These are phyloP conservation scores for Omphalea diandra DNA, from an alignment of 441 rosid genomes.

Conservation along the genomic window DNA sequence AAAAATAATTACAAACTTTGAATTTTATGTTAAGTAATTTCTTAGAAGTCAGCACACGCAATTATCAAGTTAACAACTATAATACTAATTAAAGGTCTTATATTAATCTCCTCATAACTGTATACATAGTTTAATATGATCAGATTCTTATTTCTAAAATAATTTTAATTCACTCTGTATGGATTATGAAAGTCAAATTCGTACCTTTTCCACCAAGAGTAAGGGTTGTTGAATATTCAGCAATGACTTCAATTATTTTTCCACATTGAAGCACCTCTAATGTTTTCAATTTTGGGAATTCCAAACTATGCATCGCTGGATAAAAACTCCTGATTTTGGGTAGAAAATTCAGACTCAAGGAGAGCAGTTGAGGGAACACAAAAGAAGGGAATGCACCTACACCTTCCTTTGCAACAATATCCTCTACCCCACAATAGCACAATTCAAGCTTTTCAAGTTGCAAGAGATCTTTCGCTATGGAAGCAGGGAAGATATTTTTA, in stretches of 20 bases:
- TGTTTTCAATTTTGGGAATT: neutral
- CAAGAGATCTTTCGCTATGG: conserved; percentile 17
- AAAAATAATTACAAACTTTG: too few relatives aligned
- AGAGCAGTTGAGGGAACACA: conserved; percentile 5
- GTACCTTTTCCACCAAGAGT: neutral
- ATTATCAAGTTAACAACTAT: too few relatives aligned
- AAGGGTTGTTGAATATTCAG: neutral
- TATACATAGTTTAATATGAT: too few relatives aligned
- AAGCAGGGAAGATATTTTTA: conserved; percentile 28
- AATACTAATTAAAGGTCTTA: too few relatives aligned
- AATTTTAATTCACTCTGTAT: too few relatives aligned
- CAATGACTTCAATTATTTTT: neutral
- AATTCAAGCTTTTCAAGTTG: conserved; percentile 15
- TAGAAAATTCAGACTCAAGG: neutral
- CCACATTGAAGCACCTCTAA: neutral
- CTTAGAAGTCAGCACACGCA: too few relatives aligned
- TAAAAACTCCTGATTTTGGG: neutral
- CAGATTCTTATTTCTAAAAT: too few relatives aligned
- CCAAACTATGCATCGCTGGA: neutral
- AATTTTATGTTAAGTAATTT: too few relatives aligned
- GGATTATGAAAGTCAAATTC: too few relatives aligned
- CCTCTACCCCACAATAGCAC: conserved; percentile 15
- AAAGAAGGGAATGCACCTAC: neutral
- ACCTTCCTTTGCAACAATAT: conserved; percentile 18
- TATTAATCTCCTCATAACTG: too few relatives aligned